These are phyloP conservation scores for Cladosporium phlei DNA, from an alignment of 2,329 filamentous ascomycete genomes.

Conservation along the genomic window DNA sequence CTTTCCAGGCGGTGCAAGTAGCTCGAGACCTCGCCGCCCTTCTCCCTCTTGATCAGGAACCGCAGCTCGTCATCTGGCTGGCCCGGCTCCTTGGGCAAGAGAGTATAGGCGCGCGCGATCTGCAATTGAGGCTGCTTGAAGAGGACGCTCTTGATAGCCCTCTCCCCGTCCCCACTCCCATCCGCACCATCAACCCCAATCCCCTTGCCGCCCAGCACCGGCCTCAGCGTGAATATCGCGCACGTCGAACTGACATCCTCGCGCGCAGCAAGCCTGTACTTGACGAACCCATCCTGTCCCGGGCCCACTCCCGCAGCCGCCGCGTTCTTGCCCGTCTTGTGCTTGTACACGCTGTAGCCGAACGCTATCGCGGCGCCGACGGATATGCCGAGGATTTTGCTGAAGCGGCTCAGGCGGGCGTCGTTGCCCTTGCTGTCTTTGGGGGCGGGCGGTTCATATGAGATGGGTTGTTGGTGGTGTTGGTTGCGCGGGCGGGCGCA, in stretches of 20 bases:
- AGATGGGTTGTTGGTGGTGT: background rate
- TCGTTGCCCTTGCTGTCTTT: constrained; percentile 14
- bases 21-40: constrained; percentile 76
- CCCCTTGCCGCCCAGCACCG: constrained; percentile 23
- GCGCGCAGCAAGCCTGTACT: constrained; percentile 58
- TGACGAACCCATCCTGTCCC: constrained; percentile 21
- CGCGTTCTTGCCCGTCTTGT: constrained; percentile 2
- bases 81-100: constrained; percentile 57
- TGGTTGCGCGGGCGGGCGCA: background rate
- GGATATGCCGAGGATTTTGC: constrained; percentile 10
- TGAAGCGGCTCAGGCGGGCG: constrained; percentile 11
- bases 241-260: constrained; percentile 62
- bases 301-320: background rate
- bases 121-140: constrained; percentile 92
- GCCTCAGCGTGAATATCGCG: constrained; percentile 62
- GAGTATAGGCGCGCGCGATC: constrained; percentile 87
- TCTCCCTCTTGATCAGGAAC: constrained; percentile 73
- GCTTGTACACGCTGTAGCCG: constrained; percentile 12
- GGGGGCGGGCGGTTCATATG: constrained; percentile 12
- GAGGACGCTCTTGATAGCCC: constrained; percentile 80
- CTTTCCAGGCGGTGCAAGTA: constrained; percentile 64
- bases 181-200: constrained; percentile 18
- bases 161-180: constrained; percentile 21
- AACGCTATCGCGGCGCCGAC: constrained; percentile 6
- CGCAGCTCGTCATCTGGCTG: constrained; percentile 47